Evolutionary conservation across 805 yeast genomes (phyloP).

Genomic region (Kodamaea hsintzibuensis): DNA sequence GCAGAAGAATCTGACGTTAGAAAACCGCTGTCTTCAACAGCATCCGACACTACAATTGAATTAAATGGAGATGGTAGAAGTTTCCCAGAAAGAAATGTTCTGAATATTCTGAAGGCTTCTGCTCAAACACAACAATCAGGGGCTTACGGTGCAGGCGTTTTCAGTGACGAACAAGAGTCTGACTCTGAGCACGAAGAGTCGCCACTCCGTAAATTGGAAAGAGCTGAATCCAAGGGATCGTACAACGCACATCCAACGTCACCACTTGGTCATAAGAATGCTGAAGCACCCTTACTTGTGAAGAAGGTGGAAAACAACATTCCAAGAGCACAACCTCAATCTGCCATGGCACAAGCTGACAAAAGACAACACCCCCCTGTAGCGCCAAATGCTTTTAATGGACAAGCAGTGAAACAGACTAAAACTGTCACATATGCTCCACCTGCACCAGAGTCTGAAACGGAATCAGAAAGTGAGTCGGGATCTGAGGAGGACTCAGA

Average conservation of each 20-base stretch:
- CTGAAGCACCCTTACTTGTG: not conserved
- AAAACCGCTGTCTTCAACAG: constrained; percentile 11
- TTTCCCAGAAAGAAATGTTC: not conserved
- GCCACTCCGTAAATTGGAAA: constrained; percentile 9
- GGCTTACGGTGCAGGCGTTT: not conserved
- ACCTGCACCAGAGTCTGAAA: constrained; percentile 5
- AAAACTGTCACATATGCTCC: constrained; percentile 10
- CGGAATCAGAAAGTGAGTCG: constrained; percentile 16
- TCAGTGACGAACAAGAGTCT: not conserved
- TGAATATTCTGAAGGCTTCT: not conserved
- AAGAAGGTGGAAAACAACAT: not conserved
- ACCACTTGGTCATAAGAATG: constrained; percentile 4
- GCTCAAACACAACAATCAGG: not conserved
- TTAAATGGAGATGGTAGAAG: constrained; percentile 2
- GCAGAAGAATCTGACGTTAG: not conserved
- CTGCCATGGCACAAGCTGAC: not conserved
- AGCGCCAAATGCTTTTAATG: not conserved
- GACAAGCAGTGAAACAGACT: not conserved
- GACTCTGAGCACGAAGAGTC: constrained; percentile 9
- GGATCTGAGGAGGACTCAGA: constrained; percentile 22
- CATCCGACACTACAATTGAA: constrained; percentile 13
- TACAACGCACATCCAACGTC: constrained; percentile 3
- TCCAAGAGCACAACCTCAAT: not conserved
- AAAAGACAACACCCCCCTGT: not conserved
- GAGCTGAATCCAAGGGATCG: constrained; percentile 4